Base-by-base conservation (phyloP, 495 filamentous ascomycete species). In the Collariella sp. region DNA sequence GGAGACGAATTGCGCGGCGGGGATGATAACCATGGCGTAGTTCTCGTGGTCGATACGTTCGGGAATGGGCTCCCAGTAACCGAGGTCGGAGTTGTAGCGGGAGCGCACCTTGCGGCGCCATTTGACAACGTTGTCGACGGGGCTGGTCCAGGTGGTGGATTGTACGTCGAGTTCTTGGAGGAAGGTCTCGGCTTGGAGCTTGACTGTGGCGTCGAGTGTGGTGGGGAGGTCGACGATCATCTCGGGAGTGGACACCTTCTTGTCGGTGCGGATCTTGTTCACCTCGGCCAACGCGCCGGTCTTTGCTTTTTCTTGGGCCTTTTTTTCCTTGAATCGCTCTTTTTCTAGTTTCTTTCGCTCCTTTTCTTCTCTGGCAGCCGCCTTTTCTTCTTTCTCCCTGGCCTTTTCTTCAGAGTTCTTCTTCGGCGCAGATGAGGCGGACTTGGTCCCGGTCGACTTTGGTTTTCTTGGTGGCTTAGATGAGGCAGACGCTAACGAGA, bases 211-310 rank as follows among this genome's bases (percentile, higher is more conserved):
- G 10, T 76, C 65, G 13, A 93, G 66, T 10, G 74, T 74, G 7
- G 62, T 68, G 1, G 87, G 78, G 19, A 95, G 71, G 66, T 90
- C 85, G 5, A 89, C 75, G n/a, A 95, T 86, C 87, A 95, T 93
- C 68, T 95, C 88, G 1, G 77, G 79, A 0, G 79, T 79, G 0
- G 87, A 84, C 15, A 83, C 76, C 60, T 89, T 93, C 70, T 86
- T 89, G 67, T 88, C 82, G 0, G 80, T 84, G 46, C 82, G 84
- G 3, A 84, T 70, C 62, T 83, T 89, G 68, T 95, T 93, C 41
- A 83, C 86, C 43, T 84, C 83, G 11, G 81, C 78, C 10, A 91
- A 70, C 38, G 89, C 87, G 12, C 81, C 79, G 13, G 80, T 84
- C 11, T 72, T 71, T 48, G 84, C 78, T 62, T 85, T 91, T 61